A percentile compares a stretch with the other conserved stretches of the same genome.
Conservation (phyloP, 2,329 filamentous ascomycete species). For the Fusarium xylarioides region DNA sequence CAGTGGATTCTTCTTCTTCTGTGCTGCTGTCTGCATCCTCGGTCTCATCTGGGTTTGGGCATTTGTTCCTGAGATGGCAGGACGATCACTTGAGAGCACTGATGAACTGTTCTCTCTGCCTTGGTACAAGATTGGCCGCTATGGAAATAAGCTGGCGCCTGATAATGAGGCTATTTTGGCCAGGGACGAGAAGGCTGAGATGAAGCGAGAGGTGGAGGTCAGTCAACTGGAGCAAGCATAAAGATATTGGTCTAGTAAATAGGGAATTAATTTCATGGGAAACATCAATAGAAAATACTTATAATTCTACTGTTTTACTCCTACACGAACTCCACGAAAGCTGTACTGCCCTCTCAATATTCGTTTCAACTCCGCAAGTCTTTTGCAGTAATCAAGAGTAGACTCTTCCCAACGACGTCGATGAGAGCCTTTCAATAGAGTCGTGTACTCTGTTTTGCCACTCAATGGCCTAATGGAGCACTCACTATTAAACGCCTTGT, state of each 20-base stretch:
- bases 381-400: neutral
- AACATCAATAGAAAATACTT: neutral
- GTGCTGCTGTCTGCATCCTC: conserved; percentile 10
- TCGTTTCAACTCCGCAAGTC: neutral
- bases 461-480: too few relatives aligned
- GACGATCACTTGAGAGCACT: conserved; percentile 66
- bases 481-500: too few relatives aligned
- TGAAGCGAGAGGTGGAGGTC: conserved; percentile 2
- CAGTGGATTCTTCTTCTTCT: conserved; percentile 15
- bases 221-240: neutral
- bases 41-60: conserved; percentile 72
- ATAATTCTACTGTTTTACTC: neutral
- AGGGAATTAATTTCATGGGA: too few relatives aligned
- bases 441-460: too few relatives aligned
- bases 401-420: neutral
- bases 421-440: neutral
- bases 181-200: conserved; percentile 6
- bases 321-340: neutral
- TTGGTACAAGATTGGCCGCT: conserved; percentile 72
- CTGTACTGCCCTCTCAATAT: neutral
- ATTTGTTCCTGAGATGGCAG: conserved; percentile 71
- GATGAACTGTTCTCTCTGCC: conserved; percentile 71
- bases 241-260: neutral
- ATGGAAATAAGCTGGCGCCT: conserved; percentile 41
- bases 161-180: conserved; percentile 17